A percentile compares a stretch with the other conserved stretches of the same genome.
Evolutionary conservation across 352 stramenopile genomes (phyloP).

Genomic region (Albugo laibachii): DNA sequence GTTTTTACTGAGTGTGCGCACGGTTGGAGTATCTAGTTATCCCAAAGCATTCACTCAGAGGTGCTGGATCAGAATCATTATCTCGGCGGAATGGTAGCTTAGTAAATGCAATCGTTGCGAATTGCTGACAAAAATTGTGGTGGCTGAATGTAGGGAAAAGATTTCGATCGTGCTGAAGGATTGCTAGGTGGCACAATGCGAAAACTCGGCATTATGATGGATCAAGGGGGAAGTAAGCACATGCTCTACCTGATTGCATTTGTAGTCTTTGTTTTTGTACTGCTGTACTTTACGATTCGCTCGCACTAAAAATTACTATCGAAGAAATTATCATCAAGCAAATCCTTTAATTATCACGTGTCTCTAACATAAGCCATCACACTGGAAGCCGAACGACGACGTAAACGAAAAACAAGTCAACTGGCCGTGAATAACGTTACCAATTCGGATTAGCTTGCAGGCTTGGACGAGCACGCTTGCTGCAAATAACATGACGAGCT

Average conservation of each 20-base stretch:
- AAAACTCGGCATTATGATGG: conserved; percentile 68
- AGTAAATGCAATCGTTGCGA: not conserved
- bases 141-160: conserved; percentile 27
- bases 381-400: too few relatives aligned
- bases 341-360: too few relatives aligned
- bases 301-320: conserved; percentile 22
- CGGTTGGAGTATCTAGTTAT: conserved; percentile 20
- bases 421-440: too few relatives aligned
- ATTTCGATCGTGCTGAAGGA: conserved; percentile 72
- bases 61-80: conserved; percentile 69
- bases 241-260: conserved; percentile 77
- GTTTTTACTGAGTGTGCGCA: not conserved
- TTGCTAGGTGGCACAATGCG: conserved; percentile 75
- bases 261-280: conserved; percentile 67
- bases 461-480: too few relatives aligned
- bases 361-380: too few relatives aligned
- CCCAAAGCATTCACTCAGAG: conserved; percentile 54
- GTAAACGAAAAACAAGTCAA: too few relatives aligned
- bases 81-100: conserved; percentile 55
- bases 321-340: too few relatives aligned
- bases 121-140: not conserved
- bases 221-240: conserved; percentile 72
- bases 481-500: too few relatives aligned
- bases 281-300: conserved; percentile 67
- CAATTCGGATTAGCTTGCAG: too few relatives aligned